Evolutionary conservation across 2,329 filamentous ascomycete genomes (phyloP).

Genomic region (Alternaria ventricosa): DNA sequence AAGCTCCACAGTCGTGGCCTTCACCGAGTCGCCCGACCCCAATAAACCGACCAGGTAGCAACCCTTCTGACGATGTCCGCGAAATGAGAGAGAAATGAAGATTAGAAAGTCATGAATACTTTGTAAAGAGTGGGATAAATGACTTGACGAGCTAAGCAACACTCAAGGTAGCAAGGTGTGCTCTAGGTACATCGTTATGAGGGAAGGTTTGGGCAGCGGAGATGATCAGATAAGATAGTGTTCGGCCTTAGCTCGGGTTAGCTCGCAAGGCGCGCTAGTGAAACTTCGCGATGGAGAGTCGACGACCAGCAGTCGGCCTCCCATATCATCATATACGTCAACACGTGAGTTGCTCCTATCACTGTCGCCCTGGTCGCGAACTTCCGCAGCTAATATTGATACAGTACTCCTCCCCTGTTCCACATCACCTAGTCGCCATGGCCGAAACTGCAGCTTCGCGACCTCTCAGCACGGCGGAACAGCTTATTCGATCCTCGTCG

Average conservation of each 20-base stretch:
- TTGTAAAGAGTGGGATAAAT: too few species aligned
- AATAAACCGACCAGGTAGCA: too few species aligned
- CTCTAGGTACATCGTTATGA: too few species aligned
- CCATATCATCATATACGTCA: neutral
- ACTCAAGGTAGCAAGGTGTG: too few species aligned
- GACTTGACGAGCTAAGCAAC: too few species aligned
- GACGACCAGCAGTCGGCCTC: conserved; percentile 2
- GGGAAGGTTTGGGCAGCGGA: too few species aligned
- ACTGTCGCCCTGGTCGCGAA: neutral
- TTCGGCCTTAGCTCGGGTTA: conserved; percentile 2
- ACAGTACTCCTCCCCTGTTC: neutral
- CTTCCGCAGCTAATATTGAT: neutral
- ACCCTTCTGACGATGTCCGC: too few species aligned
- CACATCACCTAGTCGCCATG: conserved; percentile 17
- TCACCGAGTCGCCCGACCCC: too few species aligned
- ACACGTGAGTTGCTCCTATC: neutral
- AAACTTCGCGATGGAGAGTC: conserved; percentile 15
- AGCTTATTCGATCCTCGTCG: conserved; percentile 53
- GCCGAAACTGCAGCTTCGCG: conserved; percentile 26
- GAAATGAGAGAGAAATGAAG: too few species aligned
- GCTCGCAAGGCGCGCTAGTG: conserved; percentile 11
- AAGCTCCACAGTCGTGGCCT: too few species aligned
- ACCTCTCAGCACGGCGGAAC: conserved; percentile 29
- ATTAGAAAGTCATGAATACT: too few species aligned
- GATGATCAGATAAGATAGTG: conserved; percentile 13